phyloP scores from a whole-genome alignment of 1,284 basidiomycete genomes.

The Microstroma glucosiphilum region DNA sequence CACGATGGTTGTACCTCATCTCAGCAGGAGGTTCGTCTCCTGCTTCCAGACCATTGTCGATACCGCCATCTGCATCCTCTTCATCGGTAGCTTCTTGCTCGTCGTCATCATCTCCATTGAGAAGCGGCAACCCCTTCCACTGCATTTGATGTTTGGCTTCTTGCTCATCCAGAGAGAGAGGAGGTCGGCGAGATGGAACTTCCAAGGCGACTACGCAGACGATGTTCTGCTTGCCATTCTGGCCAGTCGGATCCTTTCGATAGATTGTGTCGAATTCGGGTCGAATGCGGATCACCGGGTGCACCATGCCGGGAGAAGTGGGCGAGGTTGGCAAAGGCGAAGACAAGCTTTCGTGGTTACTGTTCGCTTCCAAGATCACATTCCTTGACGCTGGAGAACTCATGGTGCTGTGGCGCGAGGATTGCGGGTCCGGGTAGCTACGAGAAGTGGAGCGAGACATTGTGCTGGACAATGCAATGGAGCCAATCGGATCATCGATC shows the following conservation, averaged over 20 bases:
- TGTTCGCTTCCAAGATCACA: background rate
- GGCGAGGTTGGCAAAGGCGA: background rate
- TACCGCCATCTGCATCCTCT: background rate
- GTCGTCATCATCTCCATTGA: background rate
- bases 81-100: background rate
- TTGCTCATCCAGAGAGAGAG: slow-evolving; percentile 47
- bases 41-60: background rate
- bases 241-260: slow-evolving; percentile 54
- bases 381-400: background rate
- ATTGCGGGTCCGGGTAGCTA: too few relatives aligned
- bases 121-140: background rate
- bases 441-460: too few relatives aligned
- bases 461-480: too few relatives aligned
- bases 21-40: background rate
- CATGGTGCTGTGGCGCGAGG: too few relatives aligned
- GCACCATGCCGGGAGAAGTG: slow-evolving; percentile 59
- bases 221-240: slow-evolving; percentile 61
- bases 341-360: background rate
- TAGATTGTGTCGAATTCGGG: slow-evolving; percentile 78
- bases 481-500: slow-evolving; percentile 12
- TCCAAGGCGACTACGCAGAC: slow-evolving; percentile 86
- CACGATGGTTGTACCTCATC: slow-evolving; percentile 24
- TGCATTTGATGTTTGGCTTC: slow-evolving; percentile 3
- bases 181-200: slow-evolving; percentile 68
- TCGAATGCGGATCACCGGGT: slow-evolving; percentile 78